Percentiles rank a stretch among this genome's conserved stretches.
Conservation (phyloP, 208 protist species). For the Phytomonas serpens region DNA sequence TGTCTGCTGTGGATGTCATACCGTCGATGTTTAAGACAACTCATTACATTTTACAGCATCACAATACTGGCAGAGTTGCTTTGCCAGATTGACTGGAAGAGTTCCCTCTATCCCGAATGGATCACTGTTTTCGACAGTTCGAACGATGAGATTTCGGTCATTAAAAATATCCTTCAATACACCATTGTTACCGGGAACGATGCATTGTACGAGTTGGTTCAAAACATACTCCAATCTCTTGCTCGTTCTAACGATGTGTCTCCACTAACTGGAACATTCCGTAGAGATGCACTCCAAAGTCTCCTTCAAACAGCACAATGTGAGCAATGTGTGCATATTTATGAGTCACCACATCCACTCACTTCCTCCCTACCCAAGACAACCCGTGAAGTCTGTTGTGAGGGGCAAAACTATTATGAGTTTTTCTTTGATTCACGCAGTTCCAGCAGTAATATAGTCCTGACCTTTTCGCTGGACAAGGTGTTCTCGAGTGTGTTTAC, state of each 20-base stretch:
- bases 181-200: background rate
- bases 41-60: constrained; percentile 24
- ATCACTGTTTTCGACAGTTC: background rate
- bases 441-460: constrained; percentile 4
- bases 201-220: background rate
- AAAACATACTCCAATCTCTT: background rate
- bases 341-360: background rate
- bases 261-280: background rate
- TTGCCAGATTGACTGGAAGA: constrained; percentile 1
- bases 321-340: background rate
- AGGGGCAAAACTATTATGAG: constrained; percentile 2
- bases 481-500: background rate
- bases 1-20: constrained; percentile 23
- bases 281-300: background rate
- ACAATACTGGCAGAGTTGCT: constrained; percentile 22
- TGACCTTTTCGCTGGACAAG: constrained; percentile 7
- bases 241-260: constrained; percentile 1
- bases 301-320: constrained; percentile 1
- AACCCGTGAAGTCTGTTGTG: background rate
- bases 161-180: background rate
- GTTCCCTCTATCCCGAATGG: background rate
- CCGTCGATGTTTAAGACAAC: constrained; percentile 25
- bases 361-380: background rate
- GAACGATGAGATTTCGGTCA: background rate
- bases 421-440: constrained; percentile 7